phyloP scores from a whole-genome alignment of 805 yeast species.

The Candida michaelii region DNA sequence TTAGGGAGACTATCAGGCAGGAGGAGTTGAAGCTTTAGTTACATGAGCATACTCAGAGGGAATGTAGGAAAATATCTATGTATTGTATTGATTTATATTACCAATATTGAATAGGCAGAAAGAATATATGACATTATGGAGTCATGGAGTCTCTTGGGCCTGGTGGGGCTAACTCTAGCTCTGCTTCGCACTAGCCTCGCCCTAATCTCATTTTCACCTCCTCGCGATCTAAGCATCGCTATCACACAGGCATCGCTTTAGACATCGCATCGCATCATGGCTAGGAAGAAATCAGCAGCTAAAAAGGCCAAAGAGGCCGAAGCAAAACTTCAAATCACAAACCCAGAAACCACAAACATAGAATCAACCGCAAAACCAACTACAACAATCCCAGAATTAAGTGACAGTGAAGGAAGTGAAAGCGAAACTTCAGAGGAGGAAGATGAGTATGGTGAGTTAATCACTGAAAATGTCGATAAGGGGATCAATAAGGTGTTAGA shows the following conservation, averaged over 20 bases:
- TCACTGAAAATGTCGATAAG: slow-evolving; percentile 80
- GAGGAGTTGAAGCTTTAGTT: slow-evolving; percentile 1
- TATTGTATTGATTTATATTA: no score
- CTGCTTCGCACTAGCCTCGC: no score
- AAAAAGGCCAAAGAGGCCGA: slow-evolving; percentile 59
- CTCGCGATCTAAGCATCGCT: no score
- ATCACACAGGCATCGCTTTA: no score
- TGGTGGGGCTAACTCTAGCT: no score
- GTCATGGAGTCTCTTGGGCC: no score
- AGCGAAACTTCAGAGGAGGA: slow-evolving; percentile 61
- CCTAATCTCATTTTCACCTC: no score
- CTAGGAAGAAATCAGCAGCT: slow-evolving; percentile 85
- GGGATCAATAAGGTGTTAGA: slow-evolving; percentile 72
- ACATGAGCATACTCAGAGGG: neutral
- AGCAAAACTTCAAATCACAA: slow-evolving; percentile 9
- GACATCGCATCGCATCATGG: slow-evolving; percentile 43
- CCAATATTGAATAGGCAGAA: no score
- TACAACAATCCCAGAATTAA: slow-evolving; percentile 10
- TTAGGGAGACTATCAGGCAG: neutral
- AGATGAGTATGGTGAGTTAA: slow-evolving; percentile 86
- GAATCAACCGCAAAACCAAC: slow-evolving; percentile 8
- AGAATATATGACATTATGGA: no score
- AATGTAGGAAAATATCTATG: no score
- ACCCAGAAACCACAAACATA: slow-evolving; percentile 9
- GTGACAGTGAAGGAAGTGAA: slow-evolving; percentile 17